Conservation (phyloP, 805 yeast genomes). For the Debaryomyces castellii region DNA sequence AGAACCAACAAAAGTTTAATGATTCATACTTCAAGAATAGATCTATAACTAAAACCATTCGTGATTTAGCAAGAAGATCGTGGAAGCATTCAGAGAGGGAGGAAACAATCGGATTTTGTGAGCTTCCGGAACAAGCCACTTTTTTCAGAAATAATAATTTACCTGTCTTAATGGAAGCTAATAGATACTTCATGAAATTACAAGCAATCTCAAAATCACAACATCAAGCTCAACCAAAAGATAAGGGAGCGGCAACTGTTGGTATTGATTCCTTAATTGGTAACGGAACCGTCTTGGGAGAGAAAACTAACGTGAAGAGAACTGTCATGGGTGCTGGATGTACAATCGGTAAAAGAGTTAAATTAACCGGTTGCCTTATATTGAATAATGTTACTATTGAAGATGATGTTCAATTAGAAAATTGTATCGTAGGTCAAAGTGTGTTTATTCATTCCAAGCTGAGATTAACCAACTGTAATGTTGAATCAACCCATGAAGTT, state of each 20-base stretch:
- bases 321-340: constrained; percentile 77
- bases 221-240: constrained; percentile 36
- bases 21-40: constrained; percentile 43
- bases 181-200: constrained; percentile 68
- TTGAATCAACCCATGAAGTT: constrained; percentile 78
- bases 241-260: constrained; percentile 64
- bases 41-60: constrained; percentile 64
- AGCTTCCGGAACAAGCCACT: constrained; percentile 65
- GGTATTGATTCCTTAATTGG: constrained; percentile 89
- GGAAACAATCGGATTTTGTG: constrained; percentile 67
- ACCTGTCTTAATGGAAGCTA: constrained; percentile 85
- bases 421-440: constrained; percentile 77
- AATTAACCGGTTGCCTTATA: constrained; percentile 82
- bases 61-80: constrained; percentile 87
- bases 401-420: constrained; percentile 80
- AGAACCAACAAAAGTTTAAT: constrained; percentile 29
- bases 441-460: constrained; percentile 65
- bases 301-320: constrained; percentile 81
- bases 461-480: constrained; percentile 75
- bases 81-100: constrained; percentile 72
- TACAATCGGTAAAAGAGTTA: constrained; percentile 79
- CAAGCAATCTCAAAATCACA: constrained; percentile 47
- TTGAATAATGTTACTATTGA: constrained; percentile 69
- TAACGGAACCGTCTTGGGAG: constrained; percentile 64
- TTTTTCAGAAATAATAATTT: constrained; percentile 80